A percentile compares a stretch with the other conserved stretches of the same genome.
These are phyloP conservation scores for Eucalyptus camaldulensis DNA, from an alignment of 345 rosid genomes.

Conservation along the genomic window DNA sequence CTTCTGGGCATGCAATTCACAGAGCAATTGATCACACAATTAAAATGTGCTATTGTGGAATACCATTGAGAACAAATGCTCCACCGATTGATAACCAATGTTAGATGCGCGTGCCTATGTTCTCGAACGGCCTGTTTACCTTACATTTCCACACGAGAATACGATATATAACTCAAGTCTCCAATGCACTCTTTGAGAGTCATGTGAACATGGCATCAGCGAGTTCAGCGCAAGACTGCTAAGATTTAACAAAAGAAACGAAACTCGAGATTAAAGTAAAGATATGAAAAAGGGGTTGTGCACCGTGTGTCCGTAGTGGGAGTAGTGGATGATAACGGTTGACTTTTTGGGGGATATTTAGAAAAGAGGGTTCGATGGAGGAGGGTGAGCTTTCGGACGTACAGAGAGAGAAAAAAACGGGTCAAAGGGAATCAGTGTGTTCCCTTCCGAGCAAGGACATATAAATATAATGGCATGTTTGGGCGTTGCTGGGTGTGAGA, in stretches of 20 bases:
- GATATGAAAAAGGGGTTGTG: not conserved
- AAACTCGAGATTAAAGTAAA: not conserved
- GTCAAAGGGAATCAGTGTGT: not conserved
- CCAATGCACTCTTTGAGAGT: not conserved
- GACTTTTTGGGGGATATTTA: not conserved
- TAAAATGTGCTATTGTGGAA: not conserved
- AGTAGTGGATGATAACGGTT: not conserved
- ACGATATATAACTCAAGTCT: not conserved
- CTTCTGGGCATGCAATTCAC: not conserved
- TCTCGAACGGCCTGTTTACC: not conserved
- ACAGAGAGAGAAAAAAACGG: not conserved
- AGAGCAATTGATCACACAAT: not conserved
- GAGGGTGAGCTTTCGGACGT: not conserved
- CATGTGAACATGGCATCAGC: not conserved
- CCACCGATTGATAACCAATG: not conserved
- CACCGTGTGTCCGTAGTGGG: not conserved
- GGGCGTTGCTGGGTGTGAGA: not conserved
- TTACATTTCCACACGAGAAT: not conserved
- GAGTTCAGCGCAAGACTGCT: not conserved
- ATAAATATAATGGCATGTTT: not conserved
- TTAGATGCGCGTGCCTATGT: not conserved
- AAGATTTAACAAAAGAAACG: not conserved
- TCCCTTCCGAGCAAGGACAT: not conserved
- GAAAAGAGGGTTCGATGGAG: not conserved
- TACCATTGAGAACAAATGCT: not conserved